Percentiles rank a stretch among this genome's conserved stretches.
phyloP scores from a whole-genome alignment of 345 rosid genomes.

The Draba incana region DNA sequence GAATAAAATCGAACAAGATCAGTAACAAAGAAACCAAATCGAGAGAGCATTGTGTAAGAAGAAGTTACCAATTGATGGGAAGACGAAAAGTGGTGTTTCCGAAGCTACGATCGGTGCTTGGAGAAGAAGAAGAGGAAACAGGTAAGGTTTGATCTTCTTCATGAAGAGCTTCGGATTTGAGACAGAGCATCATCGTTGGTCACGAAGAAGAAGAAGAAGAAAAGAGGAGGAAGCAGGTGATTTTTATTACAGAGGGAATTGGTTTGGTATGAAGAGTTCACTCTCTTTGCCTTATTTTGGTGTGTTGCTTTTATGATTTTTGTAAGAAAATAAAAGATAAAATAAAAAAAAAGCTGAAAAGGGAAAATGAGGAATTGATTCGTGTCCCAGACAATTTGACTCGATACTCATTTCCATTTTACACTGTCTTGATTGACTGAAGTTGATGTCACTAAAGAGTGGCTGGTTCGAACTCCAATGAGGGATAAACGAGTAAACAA shows the following conservation, averaged over 20 bases:
- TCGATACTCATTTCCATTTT: slow-evolving; percentile 20
- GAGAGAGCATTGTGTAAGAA: slow-evolving; percentile 3
- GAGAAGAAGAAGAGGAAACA: slow-evolving; percentile 42
- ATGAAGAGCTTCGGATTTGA: slow-evolving; percentile 57
- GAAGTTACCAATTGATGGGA: slow-evolving; percentile 54
- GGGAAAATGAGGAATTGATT: slow-evolving; percentile 35
- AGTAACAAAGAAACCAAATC: background rate
- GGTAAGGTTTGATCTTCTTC: slow-evolving; percentile 51
- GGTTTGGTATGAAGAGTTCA: slow-evolving; percentile 21
- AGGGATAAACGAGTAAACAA: too few species aligned
- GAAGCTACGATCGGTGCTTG: slow-evolving; percentile 35
- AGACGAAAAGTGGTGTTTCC: slow-evolving; percentile 46
- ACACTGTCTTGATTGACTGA: slow-evolving; percentile 1
- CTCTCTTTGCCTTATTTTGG: slow-evolving; percentile 22
- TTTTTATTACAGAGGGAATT: background rate
- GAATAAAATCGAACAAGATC: slow-evolving; percentile 13
- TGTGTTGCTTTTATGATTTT: slow-evolving; percentile 31
- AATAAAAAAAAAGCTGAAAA: slow-evolving; percentile 31
- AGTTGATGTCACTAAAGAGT: too few species aligned
- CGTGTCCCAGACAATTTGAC: slow-evolving; percentile 36
- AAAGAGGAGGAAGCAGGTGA: too few species aligned
- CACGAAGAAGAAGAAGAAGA: slow-evolving; percentile 28
- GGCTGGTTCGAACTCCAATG: too few species aligned
- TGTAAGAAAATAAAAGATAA: background rate
- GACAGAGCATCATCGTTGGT: slow-evolving; percentile 64